Percentiles rank a stretch among this genome's conserved stretches.
These are phyloP conservation scores for Candida gorgasii DNA, from an alignment of 805 yeast genomes.

Conservation along the genomic window DNA sequence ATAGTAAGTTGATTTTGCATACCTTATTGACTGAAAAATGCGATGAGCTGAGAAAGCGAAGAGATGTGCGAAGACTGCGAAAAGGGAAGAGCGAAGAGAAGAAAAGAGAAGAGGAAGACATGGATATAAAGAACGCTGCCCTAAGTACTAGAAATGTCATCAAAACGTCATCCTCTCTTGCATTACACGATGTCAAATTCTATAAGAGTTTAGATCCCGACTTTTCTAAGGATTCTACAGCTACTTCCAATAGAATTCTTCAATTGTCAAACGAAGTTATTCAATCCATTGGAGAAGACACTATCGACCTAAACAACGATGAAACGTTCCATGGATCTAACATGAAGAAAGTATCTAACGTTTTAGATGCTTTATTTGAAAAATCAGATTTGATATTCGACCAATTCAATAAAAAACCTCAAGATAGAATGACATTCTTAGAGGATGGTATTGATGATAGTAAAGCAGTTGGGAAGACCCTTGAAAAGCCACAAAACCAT, in stretches of 20 bases:
- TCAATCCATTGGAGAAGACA: slow-evolving; percentile 12
- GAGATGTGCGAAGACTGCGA: background rate
- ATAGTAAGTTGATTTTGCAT: background rate
- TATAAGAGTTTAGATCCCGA: slow-evolving; percentile 59
- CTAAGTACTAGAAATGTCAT: slow-evolving; percentile 38
- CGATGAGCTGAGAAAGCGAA: background rate
- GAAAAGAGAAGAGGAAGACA: background rate
- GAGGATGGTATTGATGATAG: slow-evolving; percentile 41
- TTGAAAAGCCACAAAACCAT: slow-evolving; percentile 67
- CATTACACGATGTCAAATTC: slow-evolving; percentile 80
- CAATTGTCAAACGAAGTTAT: slow-evolving; percentile 49
- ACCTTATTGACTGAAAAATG: background rate
- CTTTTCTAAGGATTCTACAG: slow-evolving; percentile 38
- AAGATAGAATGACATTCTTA: slow-evolving; percentile 42
- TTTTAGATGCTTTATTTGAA: slow-evolving; percentile 73
- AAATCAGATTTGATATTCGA: slow-evolving; percentile 72
- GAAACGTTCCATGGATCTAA: slow-evolving; percentile 29
- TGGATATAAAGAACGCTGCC: slow-evolving; percentile 6
- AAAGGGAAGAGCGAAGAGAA: background rate
- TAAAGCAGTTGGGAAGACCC: slow-evolving; percentile 24
- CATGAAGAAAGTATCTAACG: slow-evolving; percentile 65
- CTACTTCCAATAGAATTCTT: slow-evolving; percentile 31
- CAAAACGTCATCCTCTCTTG: slow-evolving; percentile 67
- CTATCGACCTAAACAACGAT: slow-evolving; percentile 21
- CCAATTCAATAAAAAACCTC: slow-evolving; percentile 23